Evolutionary conservation across 352 stramenopile genomes (phyloP), one percentile per base, ranked within the genome.

Genomic region (Pythium scleroteichum): DNA sequence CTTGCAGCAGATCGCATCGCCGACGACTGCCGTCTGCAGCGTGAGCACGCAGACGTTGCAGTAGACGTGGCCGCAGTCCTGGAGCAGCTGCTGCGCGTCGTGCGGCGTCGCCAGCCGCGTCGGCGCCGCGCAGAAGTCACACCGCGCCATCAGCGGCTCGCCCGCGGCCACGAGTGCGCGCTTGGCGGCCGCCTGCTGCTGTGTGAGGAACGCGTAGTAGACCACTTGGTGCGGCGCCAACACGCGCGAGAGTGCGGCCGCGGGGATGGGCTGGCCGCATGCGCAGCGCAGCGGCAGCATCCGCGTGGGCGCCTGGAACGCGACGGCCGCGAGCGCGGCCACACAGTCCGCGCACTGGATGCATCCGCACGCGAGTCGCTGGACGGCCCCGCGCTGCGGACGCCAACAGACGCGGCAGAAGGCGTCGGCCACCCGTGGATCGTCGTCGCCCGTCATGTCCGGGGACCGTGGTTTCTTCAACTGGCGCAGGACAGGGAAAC

Each of bases 181-280:
- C 53, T 35, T 46, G 4, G 12, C 27, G 8, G 26, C 13, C 4
- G 32, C 26, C 4, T 33, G 14, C 42, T 62, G 14, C 27, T 59
- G 59, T 19, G 47, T 50, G 23, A 75, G 12, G 26, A 86, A 50
- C 24, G 65, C 78, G 26, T 88, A 86, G 51, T 82, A 88, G 4
- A 42, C 53, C 3, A 73, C 26, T 65, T 86, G 76, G n/a, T 62
- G 54, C 13, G 63, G 40, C 17, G 71, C 66, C 17, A 86, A 29
- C 26, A 79, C 68, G 13, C 61, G 41, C 0, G 29, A 46, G 14
- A 86, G 33, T 42, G 65, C 69, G 17, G 76, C 65, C 39, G 59
- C 7, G 2, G 72, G 62, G 13, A 88, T 59, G 23, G 54, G 29
- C 10, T 51, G 68, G 27, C 60, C 47, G 40, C 78, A 88, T 5